Conservation (phyloP, 495 filamentous ascomycete genomes). For the Jackrogersella multiformis region DNA sequence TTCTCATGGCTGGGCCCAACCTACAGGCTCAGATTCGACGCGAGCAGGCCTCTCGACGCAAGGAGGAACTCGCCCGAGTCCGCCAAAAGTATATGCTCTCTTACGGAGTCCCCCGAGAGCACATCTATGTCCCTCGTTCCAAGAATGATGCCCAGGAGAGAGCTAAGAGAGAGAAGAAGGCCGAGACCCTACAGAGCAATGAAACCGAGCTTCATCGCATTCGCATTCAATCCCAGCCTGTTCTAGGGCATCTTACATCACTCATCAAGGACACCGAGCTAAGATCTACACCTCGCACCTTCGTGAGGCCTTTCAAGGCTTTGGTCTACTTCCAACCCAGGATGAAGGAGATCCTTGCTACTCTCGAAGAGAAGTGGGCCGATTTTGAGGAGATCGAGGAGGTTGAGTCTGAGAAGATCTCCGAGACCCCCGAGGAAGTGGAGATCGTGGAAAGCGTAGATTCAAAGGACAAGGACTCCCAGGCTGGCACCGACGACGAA, state of each 20-base stretch:
- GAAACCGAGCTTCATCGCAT: conserved; percentile 48
- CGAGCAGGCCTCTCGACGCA: conserved; percentile 40
- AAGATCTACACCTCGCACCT: conserved; percentile 45
- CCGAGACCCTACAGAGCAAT: conserved; percentile 34
- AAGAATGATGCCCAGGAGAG: conserved; percentile 31
- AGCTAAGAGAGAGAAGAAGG: conserved; percentile 31
- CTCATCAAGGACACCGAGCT: conserved; percentile 38
- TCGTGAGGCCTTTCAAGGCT: conserved; percentile 52
- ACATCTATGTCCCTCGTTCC: not conserved
- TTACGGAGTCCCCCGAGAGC: conserved; percentile 29
- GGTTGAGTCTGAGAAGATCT: conserved; percentile 21
- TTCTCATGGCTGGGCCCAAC: conserved; percentile 42
- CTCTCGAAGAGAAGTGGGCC: conserved; percentile 51
- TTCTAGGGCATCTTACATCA: conserved; percentile 46
- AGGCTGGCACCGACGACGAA: conserved; percentile 17
- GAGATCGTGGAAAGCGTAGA: conserved; percentile 35
- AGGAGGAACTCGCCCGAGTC: conserved; percentile 42
- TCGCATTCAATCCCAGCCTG: conserved; percentile 51
- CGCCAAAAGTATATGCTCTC: conserved; percentile 43
- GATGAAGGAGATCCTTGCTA: conserved; percentile 48
- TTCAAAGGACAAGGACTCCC: conserved; percentile 27
- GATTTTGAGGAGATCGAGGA: conserved; percentile 45
- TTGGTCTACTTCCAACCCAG: conserved; percentile 51
- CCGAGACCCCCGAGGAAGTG: conserved; percentile 29
- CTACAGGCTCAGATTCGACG: conserved; percentile 48